These are phyloP conservation scores for Phoma sp. DNA, from an alignment of 2,329 filamentous ascomycete genomes.

Conservation along the genomic window DNA sequence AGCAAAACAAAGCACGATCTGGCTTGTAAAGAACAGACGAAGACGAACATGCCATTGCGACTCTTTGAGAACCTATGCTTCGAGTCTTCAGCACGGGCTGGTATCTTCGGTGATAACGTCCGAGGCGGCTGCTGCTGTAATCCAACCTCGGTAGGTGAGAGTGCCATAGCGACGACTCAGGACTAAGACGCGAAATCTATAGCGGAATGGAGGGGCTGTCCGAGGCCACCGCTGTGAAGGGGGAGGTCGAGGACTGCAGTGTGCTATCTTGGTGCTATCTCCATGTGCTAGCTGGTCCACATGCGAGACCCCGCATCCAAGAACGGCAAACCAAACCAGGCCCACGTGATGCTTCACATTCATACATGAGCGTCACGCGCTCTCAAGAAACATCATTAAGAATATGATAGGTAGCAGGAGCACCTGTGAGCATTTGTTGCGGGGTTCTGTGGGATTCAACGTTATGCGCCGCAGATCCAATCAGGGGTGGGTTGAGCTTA, in stretches of 20 bases:
- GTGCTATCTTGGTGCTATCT: conserved; percentile 11
- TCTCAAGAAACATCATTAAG: neutral
- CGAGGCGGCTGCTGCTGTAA: conserved; percentile 4
- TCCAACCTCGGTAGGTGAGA: neutral
- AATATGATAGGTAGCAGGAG: neutral
- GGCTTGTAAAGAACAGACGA: conserved; percentile 2
- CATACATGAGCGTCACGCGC: neutral
- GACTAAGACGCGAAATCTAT: neutral
- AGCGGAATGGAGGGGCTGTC: neutral
- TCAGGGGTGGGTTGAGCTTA: neutral
- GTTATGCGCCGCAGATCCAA: neutral
- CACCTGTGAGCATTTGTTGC: neutral
- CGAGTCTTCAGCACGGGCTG: conserved; percentile 15
- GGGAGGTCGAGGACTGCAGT: neutral
- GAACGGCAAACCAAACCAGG: conserved; percentile 13
- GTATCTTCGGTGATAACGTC: neutral
- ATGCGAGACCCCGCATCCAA: conserved; percentile 14
- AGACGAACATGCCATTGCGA: conserved; percentile 22
- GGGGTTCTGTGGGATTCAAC: neutral
- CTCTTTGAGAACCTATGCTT: conserved; percentile 15
- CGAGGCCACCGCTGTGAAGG: neutral
- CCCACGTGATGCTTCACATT: conserved; percentile 4
- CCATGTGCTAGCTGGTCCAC: conserved; percentile 1
- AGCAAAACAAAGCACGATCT: neutral
- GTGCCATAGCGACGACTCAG: conserved; percentile 1